A percentile compares a stretch with the other conserved stretches of the same genome.
phyloP scores from a whole-genome alignment of 2,329 filamentous ascomycete species.

The Periglandula ipomoeae region DNA sequence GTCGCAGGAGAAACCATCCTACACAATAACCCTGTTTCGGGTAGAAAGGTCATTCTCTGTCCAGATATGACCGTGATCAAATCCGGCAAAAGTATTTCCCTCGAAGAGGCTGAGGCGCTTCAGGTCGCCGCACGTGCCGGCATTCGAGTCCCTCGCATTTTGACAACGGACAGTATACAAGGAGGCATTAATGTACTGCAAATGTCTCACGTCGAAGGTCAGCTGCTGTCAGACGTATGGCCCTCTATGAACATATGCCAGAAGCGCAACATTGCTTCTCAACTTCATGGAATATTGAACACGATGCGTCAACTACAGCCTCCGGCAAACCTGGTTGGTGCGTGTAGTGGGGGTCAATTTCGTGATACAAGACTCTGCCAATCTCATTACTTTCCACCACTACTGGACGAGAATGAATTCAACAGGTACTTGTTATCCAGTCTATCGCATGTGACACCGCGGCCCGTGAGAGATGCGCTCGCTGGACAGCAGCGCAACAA shows the following conservation, averaged over 20 bases:
- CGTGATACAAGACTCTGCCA: not conserved
- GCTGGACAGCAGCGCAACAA: not conserved
- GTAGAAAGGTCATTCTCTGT: not conserved
- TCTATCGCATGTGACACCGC: not conserved
- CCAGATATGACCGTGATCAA: not conserved
- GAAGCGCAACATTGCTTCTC: not conserved
- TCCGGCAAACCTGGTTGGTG: not conserved
- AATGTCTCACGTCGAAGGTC: not conserved
- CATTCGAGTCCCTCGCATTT: not conserved
- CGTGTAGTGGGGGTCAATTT: not conserved
- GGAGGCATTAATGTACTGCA: not conserved
- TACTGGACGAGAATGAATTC: constrained; percentile 1
- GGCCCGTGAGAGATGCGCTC: not conserved
- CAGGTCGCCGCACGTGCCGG: not conserved
- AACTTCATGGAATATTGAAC: not conserved
- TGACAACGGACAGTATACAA: not conserved
- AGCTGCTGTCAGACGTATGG: not conserved
- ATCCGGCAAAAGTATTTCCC: not conserved
- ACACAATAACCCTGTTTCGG: not conserved
- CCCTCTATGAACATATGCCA: not conserved
- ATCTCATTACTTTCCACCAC: not conserved
- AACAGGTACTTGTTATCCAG: not conserved
- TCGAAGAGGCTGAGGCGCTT: constrained; percentile 1
- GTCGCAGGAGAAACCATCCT: not conserved
- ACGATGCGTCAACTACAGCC: not conserved